These are phyloP conservation scores for Coleophoma cylindrospora DNA, from an alignment of 2,329 filamentous ascomycete genomes.

Conservation along the genomic window DNA sequence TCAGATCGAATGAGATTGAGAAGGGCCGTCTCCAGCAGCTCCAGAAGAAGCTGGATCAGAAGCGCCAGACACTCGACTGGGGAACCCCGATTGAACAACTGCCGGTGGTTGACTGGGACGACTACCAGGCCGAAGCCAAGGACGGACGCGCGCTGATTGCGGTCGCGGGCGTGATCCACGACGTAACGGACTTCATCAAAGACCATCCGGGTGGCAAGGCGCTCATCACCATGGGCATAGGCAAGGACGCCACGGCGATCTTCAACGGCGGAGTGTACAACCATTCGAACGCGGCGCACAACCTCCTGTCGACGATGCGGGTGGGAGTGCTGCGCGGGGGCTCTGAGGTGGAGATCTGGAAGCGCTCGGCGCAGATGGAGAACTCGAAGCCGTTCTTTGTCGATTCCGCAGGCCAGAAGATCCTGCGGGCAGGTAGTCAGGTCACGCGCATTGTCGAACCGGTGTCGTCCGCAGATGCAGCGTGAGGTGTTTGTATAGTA, in stretches of 20 bases:
- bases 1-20: conserved; percentile 84
- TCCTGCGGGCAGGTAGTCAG: conserved; percentile 78
- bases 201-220: conserved; percentile 82
- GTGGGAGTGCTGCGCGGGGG: conserved; percentile 78
- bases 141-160: conserved; percentile 69
- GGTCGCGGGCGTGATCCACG: conserved; percentile 77
- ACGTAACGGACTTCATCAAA: conserved; percentile 75
- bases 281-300: conserved; percentile 82
- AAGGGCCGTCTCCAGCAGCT: conserved; percentile 80
- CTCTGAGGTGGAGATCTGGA: conserved; percentile 86
- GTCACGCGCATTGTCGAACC: conserved; percentile 78
- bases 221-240: conserved; percentile 72
- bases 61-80: conserved; percentile 75
- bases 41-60: conserved; percentile 86
- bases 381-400: conserved; percentile 74
- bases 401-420: conserved; percentile 73
- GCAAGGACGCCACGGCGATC: conserved; percentile 82
- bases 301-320: conserved; percentile 78
- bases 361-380: conserved; percentile 67
- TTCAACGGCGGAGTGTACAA: conserved; percentile 86
- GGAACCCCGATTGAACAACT: conserved; percentile 76
- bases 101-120: conserved; percentile 78
- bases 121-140: conserved; percentile 70
- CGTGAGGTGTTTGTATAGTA: conserved; percentile 35
- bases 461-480: conserved; percentile 73